phyloP scores from a whole-genome alignment of 495 filamentous ascomycete species.

The Neurospora sp. region DNA sequence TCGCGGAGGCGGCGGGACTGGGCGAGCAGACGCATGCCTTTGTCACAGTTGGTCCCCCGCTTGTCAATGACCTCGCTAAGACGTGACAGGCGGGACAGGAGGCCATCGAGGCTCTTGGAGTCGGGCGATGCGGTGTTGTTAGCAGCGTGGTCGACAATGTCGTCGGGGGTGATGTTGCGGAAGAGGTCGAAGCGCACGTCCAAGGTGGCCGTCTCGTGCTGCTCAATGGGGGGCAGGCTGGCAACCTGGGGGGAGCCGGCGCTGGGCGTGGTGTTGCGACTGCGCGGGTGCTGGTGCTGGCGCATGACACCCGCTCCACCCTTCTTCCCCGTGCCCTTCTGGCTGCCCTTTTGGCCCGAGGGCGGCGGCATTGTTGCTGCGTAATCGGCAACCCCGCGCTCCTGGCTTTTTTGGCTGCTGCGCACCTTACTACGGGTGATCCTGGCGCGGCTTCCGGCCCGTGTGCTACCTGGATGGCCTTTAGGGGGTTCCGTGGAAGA shows the following conservation, averaged over 20 bases:
- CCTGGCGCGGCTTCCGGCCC: neutral
- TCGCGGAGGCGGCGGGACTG: constrained; percentile 50
- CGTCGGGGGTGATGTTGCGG: constrained; percentile 55
- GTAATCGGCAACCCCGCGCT: neutral
- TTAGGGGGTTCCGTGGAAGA: neutral
- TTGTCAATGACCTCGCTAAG: constrained; percentile 56
- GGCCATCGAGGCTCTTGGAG: constrained; percentile 57
- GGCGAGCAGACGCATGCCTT: constrained; percentile 61
- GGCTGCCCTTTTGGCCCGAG: constrained; percentile 54
- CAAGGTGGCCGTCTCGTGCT: constrained; percentile 53
- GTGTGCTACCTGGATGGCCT: neutral
- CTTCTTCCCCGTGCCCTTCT: constrained; percentile 72
- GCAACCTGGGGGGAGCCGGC: constrained; percentile 36
- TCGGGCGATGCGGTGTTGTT: constrained; percentile 60
- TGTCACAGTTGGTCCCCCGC: constrained; percentile 53
- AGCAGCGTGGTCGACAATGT: constrained; percentile 56
- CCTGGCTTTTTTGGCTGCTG: neutral
- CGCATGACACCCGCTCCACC: constrained; percentile 53
- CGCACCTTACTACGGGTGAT: neutral
- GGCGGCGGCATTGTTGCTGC: constrained; percentile 36
- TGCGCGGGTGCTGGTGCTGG: constrained; percentile 45
- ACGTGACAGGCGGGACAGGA: constrained; percentile 56
- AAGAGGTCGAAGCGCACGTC: constrained; percentile 44
- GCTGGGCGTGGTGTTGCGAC: constrained; percentile 79
- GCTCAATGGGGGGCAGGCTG: constrained; percentile 41